phyloP scores from a whole-genome alignment of 2,329 filamentous ascomycete species.

The Blastomyces silverae region DNA sequence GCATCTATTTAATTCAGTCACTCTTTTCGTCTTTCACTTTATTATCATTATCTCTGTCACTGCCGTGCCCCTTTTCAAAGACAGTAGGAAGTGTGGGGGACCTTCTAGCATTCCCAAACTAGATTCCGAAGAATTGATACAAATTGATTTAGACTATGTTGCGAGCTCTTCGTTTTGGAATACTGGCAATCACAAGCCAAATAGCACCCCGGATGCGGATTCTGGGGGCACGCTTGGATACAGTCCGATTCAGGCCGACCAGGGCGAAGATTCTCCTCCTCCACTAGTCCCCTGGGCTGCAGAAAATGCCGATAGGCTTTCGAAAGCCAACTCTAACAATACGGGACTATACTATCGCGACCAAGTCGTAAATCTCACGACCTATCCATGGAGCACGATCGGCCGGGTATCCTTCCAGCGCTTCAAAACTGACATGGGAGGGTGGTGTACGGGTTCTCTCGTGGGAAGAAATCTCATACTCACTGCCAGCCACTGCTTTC shows the following conservation, averaged over 20 bases:
- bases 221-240: conserved; percentile 21
- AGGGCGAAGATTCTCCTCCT: neutral
- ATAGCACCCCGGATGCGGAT: conserved; percentile 8
- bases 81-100: conserved; percentile 11
- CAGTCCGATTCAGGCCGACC: conserved; percentile 8
- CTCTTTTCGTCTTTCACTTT: conserved; percentile 15
- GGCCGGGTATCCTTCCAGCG: conserved; percentile 22
- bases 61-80: conserved; percentile 9
- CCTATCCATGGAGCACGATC: conserved; percentile 25
- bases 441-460: conserved; percentile 25
- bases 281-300: conserved; percentile 12
- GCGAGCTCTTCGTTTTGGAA: conserved; percentile 17
- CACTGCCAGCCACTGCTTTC: conserved; percentile 26
- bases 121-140: conserved; percentile 16
- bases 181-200: neutral
- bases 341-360: conserved; percentile 19
- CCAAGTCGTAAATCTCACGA: conserved; percentile 19
- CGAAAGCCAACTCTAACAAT: conserved; percentile 12
- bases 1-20: conserved; percentile 17
- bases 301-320: conserved; percentile 13
- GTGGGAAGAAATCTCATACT: conserved; percentile 24
- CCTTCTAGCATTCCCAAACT: conserved; percentile 11
- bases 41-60: conserved; percentile 14
- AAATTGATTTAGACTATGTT: conserved; percentile 16
- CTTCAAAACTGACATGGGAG: conserved; percentile 22